Percentiles rank a stretch among this genome's conserved stretches.
Evolutionary conservation across 163 green algal genomes (phyloP).

Genomic region (Chloromonas sp.): DNA sequence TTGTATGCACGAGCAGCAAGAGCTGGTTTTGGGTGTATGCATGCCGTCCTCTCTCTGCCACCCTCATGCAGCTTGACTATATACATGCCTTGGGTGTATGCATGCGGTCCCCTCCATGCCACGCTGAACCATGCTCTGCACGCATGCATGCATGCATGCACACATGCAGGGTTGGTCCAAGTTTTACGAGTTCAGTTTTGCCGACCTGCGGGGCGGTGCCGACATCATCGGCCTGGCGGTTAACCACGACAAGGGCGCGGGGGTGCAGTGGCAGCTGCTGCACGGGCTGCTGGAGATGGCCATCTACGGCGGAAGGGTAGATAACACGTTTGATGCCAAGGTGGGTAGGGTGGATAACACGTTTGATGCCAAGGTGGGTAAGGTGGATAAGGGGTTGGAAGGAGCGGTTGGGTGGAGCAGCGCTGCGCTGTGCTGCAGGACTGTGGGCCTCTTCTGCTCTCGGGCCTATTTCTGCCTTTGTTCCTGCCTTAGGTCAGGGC

Average conservation of each 20-base stretch:
- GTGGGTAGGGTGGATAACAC: slow-evolving; percentile 59
- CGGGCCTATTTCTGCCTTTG: too few species aligned
- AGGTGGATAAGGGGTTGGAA: too few species aligned
- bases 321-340: slow-evolving; percentile 57
- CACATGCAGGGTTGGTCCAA: slow-evolving; percentile 63
- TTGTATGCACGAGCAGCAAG: too few species aligned
- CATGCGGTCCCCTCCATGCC: neutral
- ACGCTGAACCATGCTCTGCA: neutral
- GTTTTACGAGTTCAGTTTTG: slow-evolving; percentile 77
- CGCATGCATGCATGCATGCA: neutral
- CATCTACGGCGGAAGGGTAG: slow-evolving; percentile 76
- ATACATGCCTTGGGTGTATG: too few species aligned
- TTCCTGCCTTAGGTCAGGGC: too few species aligned
- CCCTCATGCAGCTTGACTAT: too few species aligned
- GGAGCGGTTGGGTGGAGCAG: too few species aligned
- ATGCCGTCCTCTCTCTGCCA: neutral
- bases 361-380: slow-evolving; percentile 50
- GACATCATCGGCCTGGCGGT: slow-evolving; percentile 53
- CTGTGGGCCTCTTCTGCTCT: too few species aligned
- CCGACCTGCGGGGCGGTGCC: slow-evolving; percentile 60
- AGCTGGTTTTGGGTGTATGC: too few species aligned
- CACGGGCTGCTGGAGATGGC: slow-evolving; percentile 68
- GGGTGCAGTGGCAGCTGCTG: slow-evolving; percentile 52
- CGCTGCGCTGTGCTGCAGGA: too few species aligned
- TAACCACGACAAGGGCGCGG: neutral